These are phyloP conservation scores for Dioscorea dumetorum DNA, from an alignment of 106 monocot species.

Conservation along the genomic window DNA sequence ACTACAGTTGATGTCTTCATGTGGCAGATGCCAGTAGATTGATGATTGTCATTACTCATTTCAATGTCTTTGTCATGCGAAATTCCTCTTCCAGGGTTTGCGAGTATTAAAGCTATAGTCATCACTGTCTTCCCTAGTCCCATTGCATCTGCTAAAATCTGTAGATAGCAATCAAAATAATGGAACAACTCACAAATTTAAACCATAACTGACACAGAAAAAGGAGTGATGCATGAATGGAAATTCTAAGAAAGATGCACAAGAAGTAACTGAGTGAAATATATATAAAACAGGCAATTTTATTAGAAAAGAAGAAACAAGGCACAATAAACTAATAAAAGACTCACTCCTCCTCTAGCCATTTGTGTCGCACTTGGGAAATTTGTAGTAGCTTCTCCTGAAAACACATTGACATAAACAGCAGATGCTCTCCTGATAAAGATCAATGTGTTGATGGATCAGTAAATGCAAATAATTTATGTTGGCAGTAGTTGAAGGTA, in stretches of 20 bases:
- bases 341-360: conserved; percentile 78
- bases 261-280: too few relatives aligned
- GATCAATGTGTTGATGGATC: not conserved
- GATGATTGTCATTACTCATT: not conserved
- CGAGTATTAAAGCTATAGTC: conserved; percentile 79
- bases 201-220: not conserved
- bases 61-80: conserved; percentile 15
- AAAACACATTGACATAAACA: conserved; percentile 78
- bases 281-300: too few relatives aligned
- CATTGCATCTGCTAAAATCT: conserved; percentile 98
- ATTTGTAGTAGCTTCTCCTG: conserved; percentile 71
- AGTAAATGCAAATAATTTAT: too few relatives aligned
- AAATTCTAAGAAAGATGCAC: too few relatives aligned
- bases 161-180: not conserved
- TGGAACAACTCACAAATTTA: not conserved
- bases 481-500: not conserved
- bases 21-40: not conserved
- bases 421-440: conserved; percentile 58
- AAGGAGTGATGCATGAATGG: too few relatives aligned
- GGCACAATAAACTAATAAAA: too few relatives aligned
- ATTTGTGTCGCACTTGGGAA: conserved; percentile 71
- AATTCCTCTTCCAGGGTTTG: conserved; percentile 38
- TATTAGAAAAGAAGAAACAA: too few relatives aligned
- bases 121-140: conserved; percentile 96
- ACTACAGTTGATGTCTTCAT: conserved; percentile 5